Evolutionary conservation across 2,329 filamentous ascomycete species (phyloP).

Genomic region (Fusarium chlamydosporum): DNA sequence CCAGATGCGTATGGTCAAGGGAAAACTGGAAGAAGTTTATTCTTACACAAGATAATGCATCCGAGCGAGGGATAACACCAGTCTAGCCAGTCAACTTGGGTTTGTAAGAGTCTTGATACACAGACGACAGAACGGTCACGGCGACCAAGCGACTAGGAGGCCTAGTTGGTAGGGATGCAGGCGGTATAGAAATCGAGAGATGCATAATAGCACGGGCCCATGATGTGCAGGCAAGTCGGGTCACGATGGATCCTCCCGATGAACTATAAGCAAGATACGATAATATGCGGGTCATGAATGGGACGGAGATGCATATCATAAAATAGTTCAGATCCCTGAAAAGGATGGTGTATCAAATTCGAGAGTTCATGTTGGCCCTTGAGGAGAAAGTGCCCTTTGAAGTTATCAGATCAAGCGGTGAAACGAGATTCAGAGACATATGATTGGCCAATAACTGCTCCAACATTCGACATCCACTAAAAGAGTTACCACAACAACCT

Average conservation of each 20-base stretch:
- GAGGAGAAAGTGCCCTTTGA: conserved; percentile 6
- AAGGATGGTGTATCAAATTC: conserved; percentile 5
- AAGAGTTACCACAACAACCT: conserved; percentile 42
- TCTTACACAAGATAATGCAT: neutral
- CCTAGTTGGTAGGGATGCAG: conserved; percentile 1
- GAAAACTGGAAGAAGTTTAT: neutral
- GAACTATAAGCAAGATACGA: conserved; percentile 30
- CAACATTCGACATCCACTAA: conserved; percentile 42
- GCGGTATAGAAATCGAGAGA: conserved; percentile 12
- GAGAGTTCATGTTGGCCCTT: neutral
- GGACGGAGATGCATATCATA: conserved; percentile 28
- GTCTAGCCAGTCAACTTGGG: neutral
- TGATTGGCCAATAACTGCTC: conserved; percentile 23
- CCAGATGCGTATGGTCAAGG: neutral
- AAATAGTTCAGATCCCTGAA: conserved; percentile 14
- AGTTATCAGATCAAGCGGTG: conserved; percentile 28
- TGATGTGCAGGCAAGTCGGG: conserved; percentile 22
- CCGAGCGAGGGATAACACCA: neutral
- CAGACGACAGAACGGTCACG: neutral
- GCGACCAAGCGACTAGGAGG: neutral
- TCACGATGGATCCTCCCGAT: conserved; percentile 31
- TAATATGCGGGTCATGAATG: conserved; percentile 30
- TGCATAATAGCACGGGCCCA: conserved; percentile 38
- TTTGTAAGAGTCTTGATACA: neutral
- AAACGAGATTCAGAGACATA: conserved; percentile 11